Evolutionary conservation across 176 grass and related monocot species (phyloP), one percentile per base, ranked within the genome.

Genomic region (Rhynchospora tenuis): DNA sequence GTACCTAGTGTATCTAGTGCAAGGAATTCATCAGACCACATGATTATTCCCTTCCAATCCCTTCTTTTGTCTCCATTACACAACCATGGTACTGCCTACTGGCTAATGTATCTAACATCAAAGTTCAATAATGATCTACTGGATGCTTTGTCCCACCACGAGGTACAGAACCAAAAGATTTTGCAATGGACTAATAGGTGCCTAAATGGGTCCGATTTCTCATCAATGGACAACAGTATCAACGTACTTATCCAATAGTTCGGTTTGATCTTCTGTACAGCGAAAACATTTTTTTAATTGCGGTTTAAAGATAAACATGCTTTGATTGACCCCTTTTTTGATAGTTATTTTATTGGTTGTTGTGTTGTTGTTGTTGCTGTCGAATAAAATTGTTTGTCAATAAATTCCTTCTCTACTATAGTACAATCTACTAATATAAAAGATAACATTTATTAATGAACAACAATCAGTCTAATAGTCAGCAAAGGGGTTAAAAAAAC

Each of bases 1-100:
- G 60, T 22, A 54, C 24, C 50, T 26, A 52, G 48, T 28, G 60
- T 81, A 76, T 38, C 24, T 17, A 24, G 26, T 23, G 43, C 58
- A 64, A 63, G n/a, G 16, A 81, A 20, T 84, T 86, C 87, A 68
- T 81, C 87, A 69, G 74, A 81, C 81, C 87, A 82, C 66, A 87
- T 84, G 74, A 91, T 91, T 84, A 31, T 71, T 78, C 86, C 82
- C 83, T 28, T 65, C 62, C 80, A 72, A 86, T 27, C 67, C 63
- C 68, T 78, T 56, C 55, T 59, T 78, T 88, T 84, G 86, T 83
- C 86, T 73, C 56, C 81, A 57, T 78, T 78, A 51, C 26, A 57
- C 33, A 29, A 85, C 50, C 13, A 69, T 65, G 19, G 74, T 67
- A 45, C 57, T 19, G 23, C 9, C 33, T 84, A 84, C 69, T 50